Base-by-base conservation (phyloP, 106 monocot species). In the Xerophyta viscosa region DNA sequence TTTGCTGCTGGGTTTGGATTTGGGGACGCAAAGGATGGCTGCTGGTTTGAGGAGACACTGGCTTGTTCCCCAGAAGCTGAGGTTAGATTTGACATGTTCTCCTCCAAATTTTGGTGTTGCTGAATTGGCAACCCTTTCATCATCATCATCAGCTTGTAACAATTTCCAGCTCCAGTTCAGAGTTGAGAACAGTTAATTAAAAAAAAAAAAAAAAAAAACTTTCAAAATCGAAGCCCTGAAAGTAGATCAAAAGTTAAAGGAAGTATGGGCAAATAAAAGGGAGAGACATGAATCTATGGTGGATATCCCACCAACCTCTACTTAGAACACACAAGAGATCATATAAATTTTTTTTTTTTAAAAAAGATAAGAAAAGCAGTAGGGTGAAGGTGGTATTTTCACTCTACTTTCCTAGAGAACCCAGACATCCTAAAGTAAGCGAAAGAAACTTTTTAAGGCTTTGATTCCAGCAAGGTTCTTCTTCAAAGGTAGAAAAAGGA, bases 81-180 rank as follows among this genome's bases (percentile, higher is more conserved):
- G 24, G 47, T 48, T 20, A 62, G 31, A 30, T 63, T 70, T 29
- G 70, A 62, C 55, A 62, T 54, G 46, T 54, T 65, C 45, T 65
- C 54, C 23, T 65, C 55, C 45, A 51, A 10, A 9, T 11, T 10
- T 51, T 39, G 39, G 17, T 19, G 50, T 2, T 50, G 24, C 14
- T 63, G 63, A 41, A 50, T 63, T 52, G 15, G 30, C 43, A 65
- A 54, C 18, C 24, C 43, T 24, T 54, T 54, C 41, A 62, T 60
- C 37, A 52, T 39, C 26, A 52, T 52, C 6, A 39, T 8, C 6
- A 15, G 13, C 39, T 39, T 12, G 15, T 3, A 12, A 12, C 39
- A 8, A 15, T 15, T 15, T 39, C n/a, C n/a, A n/a, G n/a, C n/a
- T n/a, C n/a, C n/a, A n/a, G n/a, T n/a, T n/a, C n/a, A n/a, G n/a